Conservation (phyloP, 1,139 yeast species). For the Suhomyces yuchorum region DNA sequence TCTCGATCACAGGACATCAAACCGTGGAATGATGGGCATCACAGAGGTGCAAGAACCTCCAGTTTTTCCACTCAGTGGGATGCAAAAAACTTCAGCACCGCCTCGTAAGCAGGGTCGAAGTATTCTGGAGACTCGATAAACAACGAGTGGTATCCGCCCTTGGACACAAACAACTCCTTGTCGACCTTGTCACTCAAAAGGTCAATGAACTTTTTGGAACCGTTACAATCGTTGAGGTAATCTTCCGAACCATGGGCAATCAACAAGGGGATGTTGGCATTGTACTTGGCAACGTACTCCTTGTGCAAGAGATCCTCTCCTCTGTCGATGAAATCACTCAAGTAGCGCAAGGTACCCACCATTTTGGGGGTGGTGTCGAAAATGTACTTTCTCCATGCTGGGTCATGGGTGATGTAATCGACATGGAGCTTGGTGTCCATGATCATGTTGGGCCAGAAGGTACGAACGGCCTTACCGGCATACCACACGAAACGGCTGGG, state of each 20-base stretch:
- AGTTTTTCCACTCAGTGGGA: background rate
- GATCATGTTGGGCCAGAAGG: constrained; percentile 53
- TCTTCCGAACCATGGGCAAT: constrained; percentile 41
- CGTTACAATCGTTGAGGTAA: constrained; percentile 56
- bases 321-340: constrained; percentile 66
- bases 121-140: constrained; percentile 37
- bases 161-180: constrained; percentile 29
- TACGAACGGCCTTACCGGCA: constrained; percentile 51
- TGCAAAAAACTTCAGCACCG: background rate
- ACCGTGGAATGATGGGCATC: too few relatives aligned
- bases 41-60: too few relatives aligned
- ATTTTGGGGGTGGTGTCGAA: constrained; percentile 40
- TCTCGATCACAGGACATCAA: background rate
- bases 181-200: constrained; percentile 35
- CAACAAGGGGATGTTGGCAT: constrained; percentile 40
- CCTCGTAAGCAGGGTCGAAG: background rate
- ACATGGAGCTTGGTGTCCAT: constrained; percentile 58
- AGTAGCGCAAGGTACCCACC: constrained; percentile 43
- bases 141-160: constrained; percentile 48
- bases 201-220: constrained; percentile 50
- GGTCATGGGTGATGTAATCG: constrained; percentile 59
- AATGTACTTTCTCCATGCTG: constrained; percentile 49
- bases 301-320: constrained; percentile 55
- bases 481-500: constrained; percentile 54
- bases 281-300: constrained; percentile 44